Conservation (phyloP, 208 protist genomes). For the Lotmaria passim region DNA sequence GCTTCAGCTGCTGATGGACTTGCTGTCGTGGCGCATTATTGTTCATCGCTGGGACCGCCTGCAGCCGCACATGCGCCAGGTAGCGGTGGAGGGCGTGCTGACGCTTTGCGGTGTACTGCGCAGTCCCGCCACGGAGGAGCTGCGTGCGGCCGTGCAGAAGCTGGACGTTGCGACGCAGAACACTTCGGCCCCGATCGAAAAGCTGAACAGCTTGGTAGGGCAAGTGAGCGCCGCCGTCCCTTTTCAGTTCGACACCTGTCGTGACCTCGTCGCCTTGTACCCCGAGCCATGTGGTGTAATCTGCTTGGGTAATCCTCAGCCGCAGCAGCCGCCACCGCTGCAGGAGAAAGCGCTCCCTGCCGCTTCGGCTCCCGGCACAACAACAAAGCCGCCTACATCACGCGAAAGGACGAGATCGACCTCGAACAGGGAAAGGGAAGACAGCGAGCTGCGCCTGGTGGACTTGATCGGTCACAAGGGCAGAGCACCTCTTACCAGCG, state of each 20-base stretch:
- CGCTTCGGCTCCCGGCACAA: background rate
- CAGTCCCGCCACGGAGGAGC: constrained; percentile 10
- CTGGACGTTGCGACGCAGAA: background rate
- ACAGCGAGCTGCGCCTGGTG: constrained; percentile 11
- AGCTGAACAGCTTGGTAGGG: constrained; percentile 12
- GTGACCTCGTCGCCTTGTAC: constrained; percentile 21
- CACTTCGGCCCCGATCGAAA: background rate
- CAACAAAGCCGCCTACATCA: background rate
- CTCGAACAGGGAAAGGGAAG: background rate
- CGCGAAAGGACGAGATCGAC: background rate
- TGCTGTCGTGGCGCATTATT: constrained; percentile 63
- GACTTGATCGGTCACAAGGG: constrained; percentile 11
- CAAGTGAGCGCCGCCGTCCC: constrained; percentile 26
- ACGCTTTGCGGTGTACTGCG: constrained; percentile 23
- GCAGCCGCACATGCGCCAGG: constrained; percentile 19
- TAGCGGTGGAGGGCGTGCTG: constrained; percentile 22
- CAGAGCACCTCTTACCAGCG: no score
- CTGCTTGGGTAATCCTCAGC: background rate
- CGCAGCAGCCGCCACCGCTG: no score
- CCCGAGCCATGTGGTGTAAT: constrained; percentile 21
- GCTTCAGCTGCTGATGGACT: constrained; percentile 61
- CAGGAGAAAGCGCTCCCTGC: background rate
- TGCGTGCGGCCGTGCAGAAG: constrained; percentile 21
- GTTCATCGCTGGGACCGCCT: constrained; percentile 46
- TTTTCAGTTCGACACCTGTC: constrained; percentile 28